phyloP scores from a whole-genome alignment of 352 stramenopile species.

The Globisporangium nunn region DNA sequence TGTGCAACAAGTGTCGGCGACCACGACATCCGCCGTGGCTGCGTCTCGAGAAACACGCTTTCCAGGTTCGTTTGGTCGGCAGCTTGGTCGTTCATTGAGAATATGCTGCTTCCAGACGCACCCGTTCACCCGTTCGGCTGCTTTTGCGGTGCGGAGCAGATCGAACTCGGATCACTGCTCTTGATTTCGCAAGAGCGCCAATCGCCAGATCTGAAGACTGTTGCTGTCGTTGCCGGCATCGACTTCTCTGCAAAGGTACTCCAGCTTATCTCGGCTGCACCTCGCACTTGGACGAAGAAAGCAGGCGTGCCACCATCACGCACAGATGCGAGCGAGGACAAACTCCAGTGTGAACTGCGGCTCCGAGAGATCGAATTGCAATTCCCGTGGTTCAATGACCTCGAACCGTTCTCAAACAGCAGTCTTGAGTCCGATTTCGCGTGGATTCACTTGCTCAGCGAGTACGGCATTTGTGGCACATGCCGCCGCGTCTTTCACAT shows the following conservation, averaged over 20 bases:
- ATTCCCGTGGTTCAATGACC: constrained; percentile 14
- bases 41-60: constrained; percentile 9
- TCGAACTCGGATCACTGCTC: constrained; percentile 19
- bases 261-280: constrained; percentile 13
- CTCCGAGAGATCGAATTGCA: constrained; percentile 25
- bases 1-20: constrained; percentile 17
- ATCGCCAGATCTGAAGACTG: neutral
- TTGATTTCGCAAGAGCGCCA: neutral
- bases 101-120: neutral
- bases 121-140: neutral
- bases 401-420: constrained; percentile 16
- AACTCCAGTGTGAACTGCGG: neutral
- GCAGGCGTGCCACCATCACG: neutral
- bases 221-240: constrained; percentile 17
- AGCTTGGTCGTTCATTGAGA: neutral
- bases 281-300: neutral
- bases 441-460: constrained; percentile 15
- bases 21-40: constrained; percentile 22
- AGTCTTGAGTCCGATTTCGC: constrained; percentile 7
- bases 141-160: constrained; percentile 1
- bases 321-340: neutral
- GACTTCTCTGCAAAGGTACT: constrained; percentile 16
- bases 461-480: constrained; percentile 38
- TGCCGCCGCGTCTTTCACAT: constrained; percentile 45
- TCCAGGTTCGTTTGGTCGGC: constrained; percentile 15